Evolutionary conservation across 139 green algal species (phyloP).

Genomic region (Asterochloris sp.): DNA sequence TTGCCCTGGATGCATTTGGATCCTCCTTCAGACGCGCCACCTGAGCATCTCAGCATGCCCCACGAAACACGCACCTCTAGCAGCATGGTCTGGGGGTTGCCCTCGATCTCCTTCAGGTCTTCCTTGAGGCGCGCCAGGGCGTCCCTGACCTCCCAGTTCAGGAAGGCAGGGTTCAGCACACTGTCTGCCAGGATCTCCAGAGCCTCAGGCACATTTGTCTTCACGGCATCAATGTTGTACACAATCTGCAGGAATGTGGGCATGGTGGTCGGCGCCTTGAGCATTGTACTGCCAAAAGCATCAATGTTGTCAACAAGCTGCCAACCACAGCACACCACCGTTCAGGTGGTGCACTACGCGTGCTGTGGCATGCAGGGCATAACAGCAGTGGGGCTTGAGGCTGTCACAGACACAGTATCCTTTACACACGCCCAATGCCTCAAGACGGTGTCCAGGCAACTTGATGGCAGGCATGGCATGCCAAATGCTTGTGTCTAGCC

Average conservation of each 20-base stretch:
- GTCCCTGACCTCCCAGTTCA: slow-evolving; percentile 67
- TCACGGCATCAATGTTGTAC: slow-evolving; percentile 88
- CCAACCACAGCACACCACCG: not conserved
- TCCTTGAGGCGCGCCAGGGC: slow-evolving; percentile 52
- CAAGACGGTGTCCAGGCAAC: not conserved
- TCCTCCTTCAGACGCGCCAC: not conserved
- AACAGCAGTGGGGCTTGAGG: not conserved
- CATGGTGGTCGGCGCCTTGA: not conserved
- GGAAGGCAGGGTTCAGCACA: slow-evolving; percentile 85
- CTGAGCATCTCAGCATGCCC: too few species aligned
- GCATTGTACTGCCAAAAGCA: not conserved
- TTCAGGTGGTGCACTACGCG: not conserved
- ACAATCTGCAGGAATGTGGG: slow-evolving; percentile 62
- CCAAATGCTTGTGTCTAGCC: too few species aligned
- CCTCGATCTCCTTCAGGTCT: slow-evolving; percentile 57
- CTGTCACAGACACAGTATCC: not conserved
- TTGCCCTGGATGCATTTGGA: too few species aligned
- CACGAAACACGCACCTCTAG: slow-evolving; percentile 39
- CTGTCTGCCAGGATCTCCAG: slow-evolving; percentile 89
- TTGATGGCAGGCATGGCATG: too few species aligned
- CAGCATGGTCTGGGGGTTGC: slow-evolving; percentile 65
- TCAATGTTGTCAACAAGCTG: not conserved
- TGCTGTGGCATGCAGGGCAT: not conserved
- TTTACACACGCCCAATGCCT: not conserved
- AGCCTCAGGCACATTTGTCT: slow-evolving; percentile 69